Evolutionary conservation across 106 monocot genomes (phyloP).

Genomic region (Platanthera zijinensis): DNA sequence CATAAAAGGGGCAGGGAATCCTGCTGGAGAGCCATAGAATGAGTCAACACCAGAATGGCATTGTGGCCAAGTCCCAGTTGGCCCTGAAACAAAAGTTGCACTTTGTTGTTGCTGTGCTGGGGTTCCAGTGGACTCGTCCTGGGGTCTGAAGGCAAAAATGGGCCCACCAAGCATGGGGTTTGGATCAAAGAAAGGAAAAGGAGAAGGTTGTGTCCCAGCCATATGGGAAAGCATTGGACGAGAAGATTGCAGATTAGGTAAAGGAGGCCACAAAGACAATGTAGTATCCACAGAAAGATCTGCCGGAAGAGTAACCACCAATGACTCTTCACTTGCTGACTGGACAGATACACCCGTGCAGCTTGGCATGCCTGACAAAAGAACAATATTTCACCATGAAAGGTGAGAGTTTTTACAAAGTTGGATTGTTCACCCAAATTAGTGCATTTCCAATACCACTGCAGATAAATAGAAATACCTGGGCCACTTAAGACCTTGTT

Average conservation of each 20-base stretch:
- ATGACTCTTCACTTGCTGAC: constrained; percentile 53
- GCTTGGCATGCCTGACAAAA: constrained; percentile 23
- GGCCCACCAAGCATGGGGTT: constrained; percentile 67
- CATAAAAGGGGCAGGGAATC: constrained; percentile 83
- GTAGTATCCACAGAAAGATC: constrained; percentile 90
- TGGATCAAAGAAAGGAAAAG: constrained; percentile 81
- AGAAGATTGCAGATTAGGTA: constrained; percentile 63
- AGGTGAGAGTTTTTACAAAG: not conserved
- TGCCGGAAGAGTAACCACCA: constrained; percentile 78
- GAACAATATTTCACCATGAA: constrained; percentile 3
- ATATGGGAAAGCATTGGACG: constrained; percentile 60
- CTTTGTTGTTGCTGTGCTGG: constrained; percentile 58
- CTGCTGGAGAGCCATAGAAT: constrained; percentile 66
- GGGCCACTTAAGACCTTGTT: constrained; percentile 25
- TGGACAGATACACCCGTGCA: constrained; percentile 29
- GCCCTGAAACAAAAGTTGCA: constrained; percentile 36
- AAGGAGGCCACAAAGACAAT: constrained; percentile 63
- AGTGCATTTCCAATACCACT: not conserved
- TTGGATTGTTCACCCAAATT: not conserved
- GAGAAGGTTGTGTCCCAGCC: constrained; percentile 49
- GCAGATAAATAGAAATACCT: constrained; percentile 14
- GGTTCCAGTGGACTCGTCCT: constrained; percentile 54
- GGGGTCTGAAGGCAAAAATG: constrained; percentile 62
- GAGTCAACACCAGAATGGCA: constrained; percentile 69
- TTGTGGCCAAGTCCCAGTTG: constrained; percentile 60